A percentile compares a stretch with the other conserved stretches of the same genome.
These are phyloP conservation scores for Penicillium brevicompactum DNA, from an alignment of 2,329 filamentous ascomycete species.

Conservation along the genomic window DNA sequence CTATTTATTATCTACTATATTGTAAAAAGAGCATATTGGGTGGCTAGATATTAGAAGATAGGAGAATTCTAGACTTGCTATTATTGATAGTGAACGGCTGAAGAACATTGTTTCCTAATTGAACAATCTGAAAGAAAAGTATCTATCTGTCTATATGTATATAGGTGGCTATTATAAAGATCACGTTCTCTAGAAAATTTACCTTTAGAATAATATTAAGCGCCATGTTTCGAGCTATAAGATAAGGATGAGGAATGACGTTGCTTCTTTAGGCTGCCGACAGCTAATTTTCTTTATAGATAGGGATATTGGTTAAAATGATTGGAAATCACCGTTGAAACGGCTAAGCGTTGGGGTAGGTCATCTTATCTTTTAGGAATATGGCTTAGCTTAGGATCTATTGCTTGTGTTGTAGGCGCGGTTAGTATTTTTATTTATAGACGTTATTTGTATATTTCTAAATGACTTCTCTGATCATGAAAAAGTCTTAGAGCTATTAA, in stretches of 20 bases:
- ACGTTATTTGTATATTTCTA: constrained; percentile 26
- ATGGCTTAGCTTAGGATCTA: neutral
- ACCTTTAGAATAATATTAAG: neutral
- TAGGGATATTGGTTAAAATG: neutral
- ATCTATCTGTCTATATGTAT: too few species aligned
- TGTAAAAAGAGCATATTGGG: too few species aligned
- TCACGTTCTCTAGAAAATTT: too few species aligned
- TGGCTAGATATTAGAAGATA: too few species aligned
- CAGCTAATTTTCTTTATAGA: constrained; percentile 2
- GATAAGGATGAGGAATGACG: too few species aligned
- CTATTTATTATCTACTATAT: too few species aligned
- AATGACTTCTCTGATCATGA: constrained; percentile 12
- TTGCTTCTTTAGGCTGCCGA: neutral
- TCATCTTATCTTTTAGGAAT: neutral
- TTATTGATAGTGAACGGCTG: too few species aligned
- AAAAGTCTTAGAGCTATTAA: constrained; percentile 11
- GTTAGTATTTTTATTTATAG: constrained; percentile 25
- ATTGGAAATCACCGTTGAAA: neutral
- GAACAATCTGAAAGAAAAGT: too few species aligned
- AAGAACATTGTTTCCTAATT: too few species aligned
- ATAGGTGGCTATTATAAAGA: too few species aligned
- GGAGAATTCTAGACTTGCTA: too few species aligned
- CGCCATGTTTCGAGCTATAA: neutral
- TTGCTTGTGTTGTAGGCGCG: constrained; percentile 8
- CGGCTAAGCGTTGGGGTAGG: neutral